phyloP scores from a whole-genome alignment of 2,329 filamentous ascomycete species.

The Aspergillus tubingensis region DNA sequence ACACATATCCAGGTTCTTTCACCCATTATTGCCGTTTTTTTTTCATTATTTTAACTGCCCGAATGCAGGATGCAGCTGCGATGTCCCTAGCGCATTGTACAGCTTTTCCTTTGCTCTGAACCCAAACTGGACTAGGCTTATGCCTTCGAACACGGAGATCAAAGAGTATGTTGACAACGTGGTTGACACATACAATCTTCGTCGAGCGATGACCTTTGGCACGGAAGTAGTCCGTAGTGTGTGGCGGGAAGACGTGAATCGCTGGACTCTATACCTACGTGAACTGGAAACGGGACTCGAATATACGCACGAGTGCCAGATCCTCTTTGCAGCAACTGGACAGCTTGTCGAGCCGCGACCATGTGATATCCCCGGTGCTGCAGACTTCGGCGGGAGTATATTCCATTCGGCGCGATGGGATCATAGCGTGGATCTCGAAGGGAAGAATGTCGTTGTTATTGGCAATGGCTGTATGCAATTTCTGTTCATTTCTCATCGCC shows the following conservation, averaged over 20 bases:
- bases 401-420: constrained; percentile 33
- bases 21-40: too few species aligned
- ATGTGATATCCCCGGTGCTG: constrained; percentile 33
- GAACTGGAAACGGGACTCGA: constrained; percentile 25
- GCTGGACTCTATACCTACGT: constrained; percentile 46
- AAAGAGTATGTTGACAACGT: constrained; percentile 53
- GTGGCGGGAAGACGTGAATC: constrained; percentile 53
- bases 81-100: constrained; percentile 57
- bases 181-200: constrained; percentile 50
- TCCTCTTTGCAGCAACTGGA: constrained; percentile 56
- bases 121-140: constrained; percentile 52
- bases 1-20: constrained; percentile 55
- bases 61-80: constrained; percentile 49
- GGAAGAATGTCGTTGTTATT: constrained; percentile 31
- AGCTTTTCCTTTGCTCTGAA: constrained; percentile 58
- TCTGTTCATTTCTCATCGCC: not conserved
- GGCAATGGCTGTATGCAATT: constrained; percentile 36
- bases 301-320: constrained; percentile 47
- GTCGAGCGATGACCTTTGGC: constrained; percentile 17
- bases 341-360: constrained; percentile 56
- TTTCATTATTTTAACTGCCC: constrained; percentile 10
- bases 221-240: constrained; percentile 27
- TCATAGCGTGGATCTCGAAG: constrained; percentile 24
- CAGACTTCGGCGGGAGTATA: constrained; percentile 23
- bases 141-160: constrained; percentile 53